Conservation (phyloP, 2,329 filamentous ascomycete species). For the Tricladium varicosporioides region DNA sequence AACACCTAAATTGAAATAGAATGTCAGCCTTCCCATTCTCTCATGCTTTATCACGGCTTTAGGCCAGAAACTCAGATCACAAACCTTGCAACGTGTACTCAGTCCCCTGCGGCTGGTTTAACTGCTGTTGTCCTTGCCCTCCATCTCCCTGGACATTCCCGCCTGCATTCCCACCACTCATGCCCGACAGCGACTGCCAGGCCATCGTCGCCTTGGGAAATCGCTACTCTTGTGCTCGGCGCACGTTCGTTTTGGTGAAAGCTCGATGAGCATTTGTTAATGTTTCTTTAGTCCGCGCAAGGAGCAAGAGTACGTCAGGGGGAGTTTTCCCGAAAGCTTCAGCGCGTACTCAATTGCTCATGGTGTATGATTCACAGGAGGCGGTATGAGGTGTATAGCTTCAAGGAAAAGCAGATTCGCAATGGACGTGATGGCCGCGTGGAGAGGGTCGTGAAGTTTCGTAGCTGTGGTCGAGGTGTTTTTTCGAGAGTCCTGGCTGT, state of each 20-base stretch:
- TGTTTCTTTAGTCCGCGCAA: neutral
- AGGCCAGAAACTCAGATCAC: neutral
- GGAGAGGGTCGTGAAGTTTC: no score
- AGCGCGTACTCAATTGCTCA: neutral
- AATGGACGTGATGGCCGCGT: neutral
- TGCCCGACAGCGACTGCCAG: conserved; percentile 67
- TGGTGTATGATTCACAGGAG: neutral
- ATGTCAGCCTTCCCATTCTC: neutral
- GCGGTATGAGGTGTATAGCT: neutral
- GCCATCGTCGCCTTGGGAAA: conserved; percentile 50
- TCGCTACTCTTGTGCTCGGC: no score
- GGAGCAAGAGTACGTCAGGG: neutral
- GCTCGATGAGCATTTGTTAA: conserved; percentile 4
- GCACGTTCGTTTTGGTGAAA: neutral
- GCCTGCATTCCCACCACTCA: conserved; percentile 36
- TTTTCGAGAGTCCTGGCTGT: neutral
- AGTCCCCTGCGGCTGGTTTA: conserved; percentile 56
- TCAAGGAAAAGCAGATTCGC: no score
- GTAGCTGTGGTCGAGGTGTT: no score
- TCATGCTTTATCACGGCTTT: neutral
- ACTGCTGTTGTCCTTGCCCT: conserved; percentile 21
- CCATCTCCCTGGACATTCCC: conserved; percentile 27
- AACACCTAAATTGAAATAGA: conserved; percentile 81
- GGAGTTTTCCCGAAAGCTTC: neutral
- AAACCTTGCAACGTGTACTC: conserved; percentile 72